phyloP scores from a whole-genome alignment of 768 basidiomycete species.

The Tricholoma sp. region DNA sequence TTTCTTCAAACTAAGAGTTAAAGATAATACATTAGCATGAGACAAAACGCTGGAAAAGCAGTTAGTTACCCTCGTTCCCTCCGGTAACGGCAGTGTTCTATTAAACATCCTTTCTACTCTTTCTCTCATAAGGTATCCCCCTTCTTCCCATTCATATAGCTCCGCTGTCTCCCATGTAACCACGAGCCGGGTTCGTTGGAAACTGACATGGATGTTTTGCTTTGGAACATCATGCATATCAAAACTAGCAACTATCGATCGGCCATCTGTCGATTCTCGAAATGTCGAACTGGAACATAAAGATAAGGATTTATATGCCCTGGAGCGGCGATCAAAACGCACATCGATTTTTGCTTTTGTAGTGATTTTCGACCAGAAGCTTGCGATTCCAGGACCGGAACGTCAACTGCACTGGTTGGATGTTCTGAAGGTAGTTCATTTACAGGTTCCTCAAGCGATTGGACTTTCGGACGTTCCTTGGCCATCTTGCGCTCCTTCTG shows the following conservation, averaged over 20 bases:
- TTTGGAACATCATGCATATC: constrained; percentile 67
- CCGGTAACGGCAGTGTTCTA: constrained; percentile 66
- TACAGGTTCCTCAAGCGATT: constrained; percentile 51
- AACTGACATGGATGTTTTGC: constrained; percentile 73
- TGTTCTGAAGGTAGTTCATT: constrained; percentile 32
- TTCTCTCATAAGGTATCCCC: constrained; percentile 57
- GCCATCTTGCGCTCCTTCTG: constrained; percentile 65
- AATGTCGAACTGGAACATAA: constrained; percentile 49
- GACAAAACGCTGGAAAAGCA: background rate
- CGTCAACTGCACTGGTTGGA: constrained; percentile 24
- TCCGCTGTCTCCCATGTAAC: constrained; percentile 64
- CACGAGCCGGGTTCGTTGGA: constrained; percentile 54
- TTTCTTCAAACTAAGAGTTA: constrained; percentile 59
- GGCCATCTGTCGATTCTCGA: constrained; percentile 67
- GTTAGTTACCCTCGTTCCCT: constrained; percentile 59
- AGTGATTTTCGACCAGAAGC: constrained; percentile 35
- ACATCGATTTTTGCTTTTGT: constrained; percentile 65
- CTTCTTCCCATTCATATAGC: constrained; percentile 57
- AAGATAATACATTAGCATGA: background rate
- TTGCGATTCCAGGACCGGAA: constrained; percentile 34
- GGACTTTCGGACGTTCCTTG: constrained; percentile 63
- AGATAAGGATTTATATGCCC: constrained; percentile 11
- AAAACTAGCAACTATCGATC: constrained; percentile 65
- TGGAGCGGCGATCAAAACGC: constrained; percentile 20
- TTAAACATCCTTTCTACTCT: constrained; percentile 58